These are phyloP conservation scores for Pleurostoma richardsiae DNA, from an alignment of 2,329 filamentous ascomycete genomes.

Conservation along the genomic window DNA sequence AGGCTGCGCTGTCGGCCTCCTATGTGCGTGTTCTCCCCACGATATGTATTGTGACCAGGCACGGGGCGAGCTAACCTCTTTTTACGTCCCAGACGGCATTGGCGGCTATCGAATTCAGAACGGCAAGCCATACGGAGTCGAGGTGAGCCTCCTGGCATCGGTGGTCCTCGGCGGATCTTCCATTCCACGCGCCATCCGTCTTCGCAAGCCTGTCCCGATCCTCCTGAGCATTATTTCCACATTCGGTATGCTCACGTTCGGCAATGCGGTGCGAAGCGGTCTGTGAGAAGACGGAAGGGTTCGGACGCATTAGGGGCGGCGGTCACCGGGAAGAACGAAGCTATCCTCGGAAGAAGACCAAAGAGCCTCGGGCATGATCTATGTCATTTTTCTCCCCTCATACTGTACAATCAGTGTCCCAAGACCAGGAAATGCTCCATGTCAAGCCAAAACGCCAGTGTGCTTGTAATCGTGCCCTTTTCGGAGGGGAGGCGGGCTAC, in stretches of 20 bases:
- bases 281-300: neutral
- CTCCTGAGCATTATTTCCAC: constrained; percentile 73
- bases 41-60: neutral
- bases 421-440: too few species aligned
- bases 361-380: too few species aligned
- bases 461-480: too few species aligned
- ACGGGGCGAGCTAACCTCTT: neutral
- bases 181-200: constrained; percentile 80
- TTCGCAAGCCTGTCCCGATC: constrained; percentile 78
- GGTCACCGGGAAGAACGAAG: too few species aligned
- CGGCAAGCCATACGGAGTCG: constrained; percentile 73
- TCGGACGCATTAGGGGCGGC: too few species aligned
- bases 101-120: constrained; percentile 77
- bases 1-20: constrained; percentile 71
- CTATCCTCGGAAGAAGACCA: too few species aligned
- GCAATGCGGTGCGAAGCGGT: constrained; percentile 44
- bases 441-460: too few species aligned
- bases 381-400: too few species aligned
- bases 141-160: constrained; percentile 84
- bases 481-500: too few species aligned
- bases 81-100: constrained; percentile 53
- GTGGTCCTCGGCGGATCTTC: constrained; percentile 78
- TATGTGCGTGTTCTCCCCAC: constrained; percentile 38
- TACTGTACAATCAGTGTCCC: too few species aligned
- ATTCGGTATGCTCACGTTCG: constrained; percentile 77